These are phyloP conservation scores for Penicillium flavigenum DNA, from an alignment of 495 filamentous ascomycete genomes.

Conservation along the genomic window DNA sequence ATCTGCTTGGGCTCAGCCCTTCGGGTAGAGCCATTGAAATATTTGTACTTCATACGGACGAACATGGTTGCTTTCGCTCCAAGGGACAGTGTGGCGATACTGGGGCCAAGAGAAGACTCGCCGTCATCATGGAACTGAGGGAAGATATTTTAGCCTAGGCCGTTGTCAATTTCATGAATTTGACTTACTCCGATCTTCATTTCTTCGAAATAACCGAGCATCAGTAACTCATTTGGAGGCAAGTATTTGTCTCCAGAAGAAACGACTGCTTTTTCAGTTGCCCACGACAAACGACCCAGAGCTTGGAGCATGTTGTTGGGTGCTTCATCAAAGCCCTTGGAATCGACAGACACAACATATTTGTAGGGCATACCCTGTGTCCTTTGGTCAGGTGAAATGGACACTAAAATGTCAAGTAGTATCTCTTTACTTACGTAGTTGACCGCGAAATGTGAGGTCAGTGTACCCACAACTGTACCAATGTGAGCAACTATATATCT, in stretches of 20 bases:
- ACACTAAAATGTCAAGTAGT: constrained; percentile 12
- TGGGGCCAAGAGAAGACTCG: constrained; percentile 70
- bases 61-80: constrained; percentile 67
- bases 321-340: constrained; percentile 61
- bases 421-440: constrained; percentile 61
- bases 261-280: constrained; percentile 46
- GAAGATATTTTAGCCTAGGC: constrained; percentile 6
- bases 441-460: constrained; percentile 66
- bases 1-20: constrained; percentile 10
- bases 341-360: constrained; percentile 67
- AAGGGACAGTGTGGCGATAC: constrained; percentile 72
- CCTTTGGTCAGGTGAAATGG: background rate
- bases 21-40: constrained; percentile 42
- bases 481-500: background rate
- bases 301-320: constrained; percentile 54
- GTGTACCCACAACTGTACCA: constrained; percentile 38
- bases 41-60: constrained; percentile 65
- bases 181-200: constrained; percentile 66
- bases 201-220: constrained; percentile 71
- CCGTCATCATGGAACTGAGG: constrained; percentile 71
- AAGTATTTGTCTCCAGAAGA: constrained; percentile 20
- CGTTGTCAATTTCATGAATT: background rate
- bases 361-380: constrained; percentile 78
- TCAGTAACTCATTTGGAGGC: constrained; percentile 68
- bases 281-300: constrained; percentile 66